Evolutionary conservation across 2,329 filamentous ascomycete species (phyloP), one percentile per base, ranked within the genome.

Genomic region (Xylaria arbuscula): DNA sequence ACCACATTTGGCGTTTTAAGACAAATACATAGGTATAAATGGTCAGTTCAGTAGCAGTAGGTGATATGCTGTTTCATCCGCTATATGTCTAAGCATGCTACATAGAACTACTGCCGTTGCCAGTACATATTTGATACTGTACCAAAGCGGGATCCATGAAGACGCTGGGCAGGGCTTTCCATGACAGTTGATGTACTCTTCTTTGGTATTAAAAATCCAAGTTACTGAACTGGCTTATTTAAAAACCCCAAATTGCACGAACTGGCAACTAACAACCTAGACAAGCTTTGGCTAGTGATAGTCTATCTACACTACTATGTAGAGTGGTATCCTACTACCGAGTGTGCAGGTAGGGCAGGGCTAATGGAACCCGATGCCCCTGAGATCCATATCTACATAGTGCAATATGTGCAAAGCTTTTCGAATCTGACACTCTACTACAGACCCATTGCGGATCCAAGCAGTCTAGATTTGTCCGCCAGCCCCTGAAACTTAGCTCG

Each of bases 401-500:
- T 51, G n/a, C 22, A 32, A 15, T 24, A 6, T 36, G 48, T 34
- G 50, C 22, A 60, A 40, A 45, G 48, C 19, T 32, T 54, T 28
- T 53, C 45, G 54, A 54, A 67, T 67, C 61, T 55, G 61, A 67
- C 65, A 50, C 59, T 63, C 53, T 42, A 62, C 53, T 42, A 62
- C 60, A 36, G 45, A 32, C 22, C 47, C 28, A 32, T 40, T 63
- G 59, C 47, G 54, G 59, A 63, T 58, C 47, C 45, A 60, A 50
- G 54, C 54, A 55, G 60, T 54, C 60, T 60, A n/a, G 40, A 45
- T 36, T 48, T 55, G 45, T 51, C 47, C 57, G 50, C 42, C 34
- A 60, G 24, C 42, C 66, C 66, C 53, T 62, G 66, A 66, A 66
- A 68, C 66, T 40, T 58, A 36, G 56, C 51, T 50, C 42, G 51